phyloP scores from a whole-genome alignment of 257 asterid genomes.

The Nicotiana sylvestris region DNA sequence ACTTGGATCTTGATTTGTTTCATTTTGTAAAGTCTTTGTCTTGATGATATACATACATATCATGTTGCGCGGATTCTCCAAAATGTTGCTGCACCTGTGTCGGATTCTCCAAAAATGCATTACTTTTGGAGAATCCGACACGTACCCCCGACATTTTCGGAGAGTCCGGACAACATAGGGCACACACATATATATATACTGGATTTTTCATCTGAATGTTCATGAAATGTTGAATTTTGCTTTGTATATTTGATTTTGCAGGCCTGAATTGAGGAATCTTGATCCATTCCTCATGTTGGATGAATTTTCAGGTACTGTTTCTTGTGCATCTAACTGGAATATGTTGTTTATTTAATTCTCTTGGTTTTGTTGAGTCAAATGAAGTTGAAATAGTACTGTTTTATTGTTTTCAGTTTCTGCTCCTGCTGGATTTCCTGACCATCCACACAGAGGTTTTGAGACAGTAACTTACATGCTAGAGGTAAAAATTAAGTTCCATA shows the following conservation, averaged over 20 bases:
- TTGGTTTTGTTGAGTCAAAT: neutral
- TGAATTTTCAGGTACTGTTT: slow-evolving; percentile 63
- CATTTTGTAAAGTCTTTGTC: neutral
- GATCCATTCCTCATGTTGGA: slow-evolving; percentile 92
- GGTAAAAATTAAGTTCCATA: slow-evolving; percentile 26
- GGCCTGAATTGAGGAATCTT: slow-evolving; percentile 72
- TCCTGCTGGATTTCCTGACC: slow-evolving; percentile 97
- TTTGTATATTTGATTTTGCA: slow-evolving; percentile 28
- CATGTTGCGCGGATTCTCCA: too few species aligned
- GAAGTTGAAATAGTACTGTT: neutral
- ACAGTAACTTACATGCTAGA: slow-evolving; percentile 82
- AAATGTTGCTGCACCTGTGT: too few species aligned
- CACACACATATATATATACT: too few species aligned
- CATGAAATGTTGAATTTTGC: neutral
- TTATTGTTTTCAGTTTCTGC: slow-evolving; percentile 55
- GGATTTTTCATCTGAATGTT: neutral
- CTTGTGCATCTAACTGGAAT: neutral
- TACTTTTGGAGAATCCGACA: too few species aligned
- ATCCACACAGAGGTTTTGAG: slow-evolving; percentile 99
- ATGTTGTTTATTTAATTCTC: neutral
- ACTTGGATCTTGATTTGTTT: neutral
- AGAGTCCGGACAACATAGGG: too few species aligned
- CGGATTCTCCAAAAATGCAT: too few species aligned
- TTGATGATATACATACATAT: neutral
- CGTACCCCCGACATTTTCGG: too few species aligned